These are phyloP conservation scores for Raffaelea arxii DNA, from an alignment of 2,329 filamentous ascomycete species.

Conservation along the genomic window DNA sequence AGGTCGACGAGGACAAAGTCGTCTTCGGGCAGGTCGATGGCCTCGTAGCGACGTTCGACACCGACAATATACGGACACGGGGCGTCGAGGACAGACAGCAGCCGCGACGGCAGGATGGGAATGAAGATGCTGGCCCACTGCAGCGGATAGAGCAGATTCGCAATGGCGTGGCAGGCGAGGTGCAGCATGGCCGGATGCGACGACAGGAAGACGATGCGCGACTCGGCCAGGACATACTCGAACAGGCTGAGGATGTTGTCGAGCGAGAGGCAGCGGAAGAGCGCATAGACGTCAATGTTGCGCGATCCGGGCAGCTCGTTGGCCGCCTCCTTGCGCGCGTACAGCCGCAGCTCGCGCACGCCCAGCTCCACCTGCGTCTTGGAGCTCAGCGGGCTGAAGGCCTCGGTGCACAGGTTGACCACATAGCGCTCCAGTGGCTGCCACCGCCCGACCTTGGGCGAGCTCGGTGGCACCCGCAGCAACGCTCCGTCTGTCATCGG, in stretches of 20 bases:
- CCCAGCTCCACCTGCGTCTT: slow-evolving; percentile 93
- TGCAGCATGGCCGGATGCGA: slow-evolving; percentile 96
- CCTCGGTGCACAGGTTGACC: slow-evolving; percentile 92
- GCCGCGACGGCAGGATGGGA: slow-evolving; percentile 74
- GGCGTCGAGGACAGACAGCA: slow-evolving; percentile 85
- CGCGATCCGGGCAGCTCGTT: slow-evolving; percentile 92
- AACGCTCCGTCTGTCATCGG: slow-evolving; percentile 89
- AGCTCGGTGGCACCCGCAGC: slow-evolving; percentile 75
- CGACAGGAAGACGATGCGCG: slow-evolving; percentile 89
- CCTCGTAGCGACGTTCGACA: slow-evolving; percentile 84
- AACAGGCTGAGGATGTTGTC: slow-evolving; percentile 88
- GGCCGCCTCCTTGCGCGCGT: slow-evolving; percentile 81
- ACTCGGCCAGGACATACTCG: slow-evolving; percentile 87
- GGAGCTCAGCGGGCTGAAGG: slow-evolving; percentile 81
- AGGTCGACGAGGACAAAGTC: slow-evolving; percentile 94
- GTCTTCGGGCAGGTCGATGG: slow-evolving; percentile 78
- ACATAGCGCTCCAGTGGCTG: slow-evolving; percentile 95
- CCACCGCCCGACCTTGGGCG: slow-evolving; percentile 86
- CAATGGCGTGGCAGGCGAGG: slow-evolving; percentile 78
- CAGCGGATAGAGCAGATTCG: slow-evolving; percentile 77
- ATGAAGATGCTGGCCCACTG: slow-evolving; percentile 95
- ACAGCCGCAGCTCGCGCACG: slow-evolving; percentile 80
- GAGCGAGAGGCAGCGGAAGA: slow-evolving; percentile 83
- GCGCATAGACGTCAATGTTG: slow-evolving; percentile 82
- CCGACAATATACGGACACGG: slow-evolving; percentile 97